Percentiles rank a stretch among this genome's conserved stretches.
Evolutionary conservation across 768 basidiomycete species (phyloP).

Genomic region (Gloeophyllum trabeum): DNA sequence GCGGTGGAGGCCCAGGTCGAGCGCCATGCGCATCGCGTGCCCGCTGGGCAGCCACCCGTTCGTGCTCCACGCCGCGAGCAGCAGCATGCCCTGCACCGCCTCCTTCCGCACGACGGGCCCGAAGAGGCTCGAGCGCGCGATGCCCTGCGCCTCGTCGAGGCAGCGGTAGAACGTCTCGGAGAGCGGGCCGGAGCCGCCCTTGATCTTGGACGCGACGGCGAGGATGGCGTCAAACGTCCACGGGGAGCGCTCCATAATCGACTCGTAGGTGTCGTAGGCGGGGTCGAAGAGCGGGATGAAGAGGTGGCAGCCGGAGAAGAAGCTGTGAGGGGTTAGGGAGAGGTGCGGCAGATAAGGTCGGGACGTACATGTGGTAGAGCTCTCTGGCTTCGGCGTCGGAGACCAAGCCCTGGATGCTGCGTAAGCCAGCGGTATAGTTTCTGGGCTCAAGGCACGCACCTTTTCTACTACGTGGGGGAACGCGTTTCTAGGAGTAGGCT

Average conservation of each 20-base stretch:
- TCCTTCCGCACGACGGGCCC: conserved; percentile 92
- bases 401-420: conserved; percentile 81
- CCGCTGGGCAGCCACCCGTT: conserved; percentile 94
- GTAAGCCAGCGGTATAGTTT: conserved; percentile 3
- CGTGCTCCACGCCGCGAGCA: conserved; percentile 88
- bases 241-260: conserved; percentile 83
- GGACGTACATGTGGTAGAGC: conserved; percentile 72
- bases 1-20: conserved; percentile 87
- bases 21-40: conserved; percentile 92
- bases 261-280: conserved; percentile 86
- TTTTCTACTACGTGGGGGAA: conserved; percentile 89
- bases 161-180: conserved; percentile 83
- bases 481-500: conserved; percentile 74
- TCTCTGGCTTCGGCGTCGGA: conserved; percentile 79
- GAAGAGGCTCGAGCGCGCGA: conserved; percentile 87
- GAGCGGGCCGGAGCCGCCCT: conserved; percentile 80
- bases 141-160: conserved; percentile 91
- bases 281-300: conserved; percentile 96
- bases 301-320: conserved; percentile 92
- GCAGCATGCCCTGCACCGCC: conserved; percentile 89
- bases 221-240: conserved; percentile 95
- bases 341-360: conserved; percentile 9
- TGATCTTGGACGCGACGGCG: conserved; percentile 85
- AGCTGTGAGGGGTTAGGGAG: conserved; percentile 37
- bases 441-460: conserved; percentile 22